Evolutionary conservation across 2,329 filamentous ascomycete species (phyloP).

Genomic region (Cytospora schulzeri): DNA sequence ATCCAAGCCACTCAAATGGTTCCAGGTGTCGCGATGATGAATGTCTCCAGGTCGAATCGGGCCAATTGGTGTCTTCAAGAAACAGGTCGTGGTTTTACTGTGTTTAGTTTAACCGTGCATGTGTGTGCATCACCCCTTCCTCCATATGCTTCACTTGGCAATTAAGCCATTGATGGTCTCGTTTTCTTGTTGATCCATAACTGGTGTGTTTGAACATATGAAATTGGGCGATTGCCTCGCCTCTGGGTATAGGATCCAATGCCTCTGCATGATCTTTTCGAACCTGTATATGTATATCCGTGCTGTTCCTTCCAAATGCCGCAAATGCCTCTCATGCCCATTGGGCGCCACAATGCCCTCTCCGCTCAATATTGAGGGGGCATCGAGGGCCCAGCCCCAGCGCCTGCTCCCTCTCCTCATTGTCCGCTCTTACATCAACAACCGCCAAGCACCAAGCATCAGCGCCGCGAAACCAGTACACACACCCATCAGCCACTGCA

Average conservation of each 20-base stretch:
- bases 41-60: background rate
- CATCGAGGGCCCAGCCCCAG: background rate
- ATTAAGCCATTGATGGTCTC: background rate
- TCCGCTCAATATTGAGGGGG: background rate
- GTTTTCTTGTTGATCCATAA: background rate
- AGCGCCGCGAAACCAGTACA: conserved; percentile 68
- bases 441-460: conserved; percentile 69
- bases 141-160: background rate
- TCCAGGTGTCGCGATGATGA: background rate
- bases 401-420: background rate
- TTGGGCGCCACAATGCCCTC: background rate
- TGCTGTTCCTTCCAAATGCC: background rate
- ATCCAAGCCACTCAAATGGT: background rate
- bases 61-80: background rate
- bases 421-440: conserved; percentile 58
- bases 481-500: conserved; percentile 97
- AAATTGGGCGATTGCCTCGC: conserved; percentile 6
- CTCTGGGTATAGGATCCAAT: conserved; percentile 17
- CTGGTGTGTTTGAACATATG: background rate
- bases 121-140: background rate
- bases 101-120: background rate
- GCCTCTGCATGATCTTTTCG: background rate
- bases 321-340: background rate
- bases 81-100: background rate
- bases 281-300: background rate